phyloP scores from a whole-genome alignment of 345 rosid species.

The Arabidopsis suecica region DNA sequence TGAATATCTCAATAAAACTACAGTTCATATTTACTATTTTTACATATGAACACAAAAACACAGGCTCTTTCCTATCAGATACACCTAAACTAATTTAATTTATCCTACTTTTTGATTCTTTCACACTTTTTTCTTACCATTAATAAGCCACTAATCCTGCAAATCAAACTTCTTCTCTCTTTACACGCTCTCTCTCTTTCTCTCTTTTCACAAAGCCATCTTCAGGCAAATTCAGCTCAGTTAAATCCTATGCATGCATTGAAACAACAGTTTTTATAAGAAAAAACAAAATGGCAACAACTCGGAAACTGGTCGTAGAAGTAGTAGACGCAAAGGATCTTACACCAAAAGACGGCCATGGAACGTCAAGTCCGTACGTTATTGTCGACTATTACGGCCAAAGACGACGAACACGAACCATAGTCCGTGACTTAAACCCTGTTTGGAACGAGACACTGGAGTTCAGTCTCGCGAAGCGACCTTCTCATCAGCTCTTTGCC shows the following conservation, averaged over 20 bases:
- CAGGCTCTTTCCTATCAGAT: slow-evolving; percentile 35
- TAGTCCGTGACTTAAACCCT: slow-evolving; percentile 69
- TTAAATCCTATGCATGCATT: slow-evolving; percentile 23
- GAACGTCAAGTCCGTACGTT: slow-evolving; percentile 88
- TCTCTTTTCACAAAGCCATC: slow-evolving; percentile 21
- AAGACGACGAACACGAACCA: slow-evolving; percentile 63
- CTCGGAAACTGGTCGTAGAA: slow-evolving; percentile 73
- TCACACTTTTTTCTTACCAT: slow-evolving; percentile 33
- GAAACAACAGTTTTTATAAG: slow-evolving; percentile 33
- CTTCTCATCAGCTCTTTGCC: slow-evolving; percentile 58
- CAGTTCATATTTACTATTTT: slow-evolving; percentile 7
- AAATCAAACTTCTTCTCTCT: slow-evolving; percentile 23
- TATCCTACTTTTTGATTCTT: slow-evolving; percentile 34
- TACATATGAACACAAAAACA: not conserved
- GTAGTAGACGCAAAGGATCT: slow-evolving; percentile 78
- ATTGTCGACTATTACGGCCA: slow-evolving; percentile 81
- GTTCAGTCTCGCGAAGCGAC: slow-evolving; percentile 61
- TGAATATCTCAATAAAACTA: slow-evolving; percentile 18
- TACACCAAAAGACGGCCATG: slow-evolving; percentile 81
- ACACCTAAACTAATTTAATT: slow-evolving; percentile 23
- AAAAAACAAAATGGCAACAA: slow-evolving; percentile 46
- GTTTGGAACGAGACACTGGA: slow-evolving; percentile 75
- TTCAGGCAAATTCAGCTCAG: slow-evolving; percentile 6
- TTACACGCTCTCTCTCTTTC: slow-evolving; percentile 12
- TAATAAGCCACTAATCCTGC: slow-evolving; percentile 31